Evolutionary conservation across 257 asterid species (phyloP), one percentile per base, ranked within the genome.

Genomic region (Parsonsia alboflavescens): DNA sequence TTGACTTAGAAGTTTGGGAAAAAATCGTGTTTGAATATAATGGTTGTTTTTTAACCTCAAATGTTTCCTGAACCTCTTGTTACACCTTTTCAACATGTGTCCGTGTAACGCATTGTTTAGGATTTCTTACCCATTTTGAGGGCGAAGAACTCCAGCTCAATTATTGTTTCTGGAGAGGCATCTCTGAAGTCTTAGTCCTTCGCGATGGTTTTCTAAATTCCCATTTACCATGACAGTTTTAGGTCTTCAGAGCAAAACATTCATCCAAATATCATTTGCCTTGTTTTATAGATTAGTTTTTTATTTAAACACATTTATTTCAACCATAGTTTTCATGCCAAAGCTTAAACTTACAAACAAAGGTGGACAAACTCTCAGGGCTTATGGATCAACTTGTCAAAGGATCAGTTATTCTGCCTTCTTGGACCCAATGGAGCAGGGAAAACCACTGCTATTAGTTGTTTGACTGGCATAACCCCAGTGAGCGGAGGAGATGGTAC

Each of bases 371-470:
- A 65, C 73, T 45, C 80, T 76, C 96, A 94, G 98, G 97, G 97
- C 48, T 74, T 94, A 81, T 94, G 98, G 98, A 73, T 94, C 77
- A 91, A 90, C 82, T 84, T 94, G 75, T 88, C 97, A 54, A 94
- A 88, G 83, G 97, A 91, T 85, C 98, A 94, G 89, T 82, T 94
- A 48, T 90, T 94, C 82, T 94, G 98, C 84, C 94, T 94, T 78
- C 97, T 94, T 76, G 98, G 98, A 77, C 97, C 97, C 46, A 94
- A 94, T 82, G 98, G 97, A 76, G 97, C 98, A 74, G 98, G 98
- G 56, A 94, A 94, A 85, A 94, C 98, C 76, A 94, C 98, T 66
- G 81, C 88, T 36, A 94, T 94, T 61, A 90, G 85, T 81, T 94
- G 98, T 80, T 86, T 94, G 88, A 94, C 97, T 69, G 98, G 98